These are phyloP conservation scores for Stygiomarasmius scandens DNA, from an alignment of 1,284 basidiomycete species.

Conservation along the genomic window DNA sequence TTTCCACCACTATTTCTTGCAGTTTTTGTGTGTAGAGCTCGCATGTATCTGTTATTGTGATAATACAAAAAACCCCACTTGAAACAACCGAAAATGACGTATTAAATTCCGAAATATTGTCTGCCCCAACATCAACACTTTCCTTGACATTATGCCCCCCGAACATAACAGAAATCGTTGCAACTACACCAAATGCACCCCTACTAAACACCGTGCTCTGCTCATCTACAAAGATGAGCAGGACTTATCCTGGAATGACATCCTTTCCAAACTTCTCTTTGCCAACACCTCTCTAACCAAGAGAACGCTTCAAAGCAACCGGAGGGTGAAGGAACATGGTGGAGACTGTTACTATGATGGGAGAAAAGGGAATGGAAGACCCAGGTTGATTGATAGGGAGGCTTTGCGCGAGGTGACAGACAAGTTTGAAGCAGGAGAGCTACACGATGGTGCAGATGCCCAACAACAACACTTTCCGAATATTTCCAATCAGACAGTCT, in stretches of 20 bases:
- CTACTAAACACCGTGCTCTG: neutral
- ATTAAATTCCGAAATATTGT: too few species aligned
- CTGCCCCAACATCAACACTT: too few species aligned
- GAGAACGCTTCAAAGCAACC: neutral
- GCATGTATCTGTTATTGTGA: too few species aligned
- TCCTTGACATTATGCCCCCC: too few species aligned
- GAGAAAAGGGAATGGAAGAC: neutral
- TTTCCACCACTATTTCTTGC: too few species aligned
- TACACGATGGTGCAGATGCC: neutral
- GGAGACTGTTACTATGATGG: neutral
- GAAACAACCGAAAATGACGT: too few species aligned
- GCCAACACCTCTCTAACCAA: neutral
- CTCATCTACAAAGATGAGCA: conserved; percentile 1
- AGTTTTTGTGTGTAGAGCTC: too few species aligned
- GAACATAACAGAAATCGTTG: neutral
- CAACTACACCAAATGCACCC: conserved; percentile 1
- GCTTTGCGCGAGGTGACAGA: neutral
- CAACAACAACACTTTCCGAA: neutral
- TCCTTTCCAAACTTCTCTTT: neutral
- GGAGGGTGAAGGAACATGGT: neutral
- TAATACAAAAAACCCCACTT: too few species aligned
- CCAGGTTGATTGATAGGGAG: neutral
- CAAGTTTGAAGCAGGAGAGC: neutral
- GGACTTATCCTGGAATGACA: neutral
- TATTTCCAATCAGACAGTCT: neutral